Evolutionary conservation across 148 eudicot genomes (phyloP).

Genomic region (Pouteria glomerata): DNA sequence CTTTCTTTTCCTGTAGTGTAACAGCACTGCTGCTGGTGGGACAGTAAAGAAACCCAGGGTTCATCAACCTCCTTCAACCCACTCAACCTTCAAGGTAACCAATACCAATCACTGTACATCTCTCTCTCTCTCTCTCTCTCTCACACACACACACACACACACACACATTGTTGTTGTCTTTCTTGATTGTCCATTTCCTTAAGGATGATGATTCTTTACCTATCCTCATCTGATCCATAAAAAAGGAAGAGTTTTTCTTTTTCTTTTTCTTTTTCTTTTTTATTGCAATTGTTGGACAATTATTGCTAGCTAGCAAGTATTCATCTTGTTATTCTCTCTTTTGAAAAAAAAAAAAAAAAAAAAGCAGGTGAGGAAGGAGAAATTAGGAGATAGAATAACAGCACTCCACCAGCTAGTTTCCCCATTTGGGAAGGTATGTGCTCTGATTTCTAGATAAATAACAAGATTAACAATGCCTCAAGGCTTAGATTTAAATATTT

Average conservation of each 20-base stretch:
- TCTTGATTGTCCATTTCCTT: background rate
- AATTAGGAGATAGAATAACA: slow-evolving; percentile 67
- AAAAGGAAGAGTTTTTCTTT: too few relatives aligned
- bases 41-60: slow-evolving; percentile 70
- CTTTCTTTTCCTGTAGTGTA: slow-evolving; percentile 38
- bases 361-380: slow-evolving; percentile 71
- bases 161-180: background rate
- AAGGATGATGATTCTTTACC: background rate
- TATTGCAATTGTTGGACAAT: too few relatives aligned
- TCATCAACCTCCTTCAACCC: slow-evolving; percentile 57
- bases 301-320: background rate
- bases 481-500: too few relatives aligned
- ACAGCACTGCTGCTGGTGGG: slow-evolving; percentile 56
- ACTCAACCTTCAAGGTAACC: slow-evolving; percentile 75
- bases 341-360: too few relatives aligned
- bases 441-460: background rate
- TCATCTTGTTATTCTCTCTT: background rate
- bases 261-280: too few relatives aligned
- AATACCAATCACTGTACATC: background rate
- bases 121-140: slow-evolving; percentile 1
- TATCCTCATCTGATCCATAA: background rate
- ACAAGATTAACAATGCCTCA: too few relatives aligned
- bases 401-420: slow-evolving; percentile 68
- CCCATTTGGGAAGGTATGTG: slow-evolving; percentile 44
- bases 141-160: background rate